Percentiles rank a stretch among this genome's conserved stretches.
phyloP scores from a whole-genome alignment of 768 basidiomycete genomes.

The Phlebiopsis gigantea region DNA sequence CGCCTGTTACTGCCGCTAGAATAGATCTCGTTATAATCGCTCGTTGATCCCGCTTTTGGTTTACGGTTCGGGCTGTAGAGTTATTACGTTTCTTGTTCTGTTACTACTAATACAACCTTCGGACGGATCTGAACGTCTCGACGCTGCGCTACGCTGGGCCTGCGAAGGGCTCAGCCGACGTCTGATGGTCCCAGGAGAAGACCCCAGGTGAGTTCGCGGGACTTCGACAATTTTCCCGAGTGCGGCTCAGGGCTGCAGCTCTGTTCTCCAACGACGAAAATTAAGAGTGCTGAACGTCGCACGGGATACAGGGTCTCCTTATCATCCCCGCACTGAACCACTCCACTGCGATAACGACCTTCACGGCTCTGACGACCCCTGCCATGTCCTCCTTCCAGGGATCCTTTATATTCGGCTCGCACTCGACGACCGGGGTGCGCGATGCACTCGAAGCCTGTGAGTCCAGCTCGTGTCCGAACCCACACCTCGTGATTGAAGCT shows the following conservation, averaged over 20 bases:
- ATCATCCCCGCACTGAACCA: not conserved
- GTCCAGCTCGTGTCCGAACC: not conserved
- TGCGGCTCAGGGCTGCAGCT: not conserved
- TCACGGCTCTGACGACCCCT: conserved; percentile 10
- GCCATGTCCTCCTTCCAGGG: conserved; percentile 12
- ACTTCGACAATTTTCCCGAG: conserved; percentile 6
- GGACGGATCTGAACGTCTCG: not conserved
- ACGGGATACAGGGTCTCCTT: not conserved
- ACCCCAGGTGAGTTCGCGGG: conserved; percentile 1
- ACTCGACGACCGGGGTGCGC: conserved; percentile 37
- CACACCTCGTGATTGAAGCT: not conserved
- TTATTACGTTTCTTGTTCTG: not conserved
- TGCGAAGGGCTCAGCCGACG: not conserved
- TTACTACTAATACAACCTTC: not conserved
- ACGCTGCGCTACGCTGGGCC: not conserved
- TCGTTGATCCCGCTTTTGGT: not conserved
- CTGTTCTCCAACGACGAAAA: not conserved
- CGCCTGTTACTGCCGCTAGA: not conserved
- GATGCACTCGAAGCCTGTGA: conserved; percentile 60
- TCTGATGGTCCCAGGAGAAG: not conserved
- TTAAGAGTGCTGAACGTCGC: not conserved
- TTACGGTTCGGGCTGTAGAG: conserved; percentile 1
- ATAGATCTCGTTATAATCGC: conserved; percentile 8
- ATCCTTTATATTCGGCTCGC: conserved; percentile 23
- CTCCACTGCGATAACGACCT: conserved; percentile 6